Conservation (phyloP, 2,329 filamentous ascomycete genomes). For the Gremmenia infestans region DNA sequence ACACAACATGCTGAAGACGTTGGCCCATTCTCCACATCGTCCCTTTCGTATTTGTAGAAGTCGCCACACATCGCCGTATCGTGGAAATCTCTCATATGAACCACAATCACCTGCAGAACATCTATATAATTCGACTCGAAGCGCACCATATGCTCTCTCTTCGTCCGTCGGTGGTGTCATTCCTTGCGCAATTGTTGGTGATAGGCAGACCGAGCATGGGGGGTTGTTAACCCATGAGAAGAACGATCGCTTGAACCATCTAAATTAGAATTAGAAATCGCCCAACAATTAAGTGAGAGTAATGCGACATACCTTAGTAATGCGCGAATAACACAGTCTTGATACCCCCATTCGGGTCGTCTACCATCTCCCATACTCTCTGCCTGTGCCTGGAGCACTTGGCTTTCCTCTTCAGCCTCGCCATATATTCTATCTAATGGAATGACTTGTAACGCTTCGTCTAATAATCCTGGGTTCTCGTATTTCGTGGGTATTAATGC, state of each 20-base stretch:
- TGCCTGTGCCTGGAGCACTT: conserved; percentile 82
- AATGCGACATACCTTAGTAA: conserved; percentile 64
- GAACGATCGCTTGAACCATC: conserved; percentile 94
- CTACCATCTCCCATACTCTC: conserved; percentile 77
- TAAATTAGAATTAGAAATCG: conserved; percentile 32
- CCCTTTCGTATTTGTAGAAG: conserved; percentile 81
- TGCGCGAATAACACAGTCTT: conserved; percentile 90
- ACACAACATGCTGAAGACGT: conserved; percentile 98
- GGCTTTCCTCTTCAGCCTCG: conserved; percentile 89
- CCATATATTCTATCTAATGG: conserved; percentile 87
- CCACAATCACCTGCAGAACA: conserved; percentile 75
- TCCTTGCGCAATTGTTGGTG: conserved; percentile 76
- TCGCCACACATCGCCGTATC: conserved; percentile 93
- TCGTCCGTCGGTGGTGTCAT: conserved; percentile 82
- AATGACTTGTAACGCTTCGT: conserved; percentile 83
- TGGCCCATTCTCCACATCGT: conserved; percentile 92
- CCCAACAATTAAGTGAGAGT: conserved; percentile 9
- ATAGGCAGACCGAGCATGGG: conserved; percentile 73
- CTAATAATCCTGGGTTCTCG: conserved; percentile 90
- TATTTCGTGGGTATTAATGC: conserved; percentile 89
- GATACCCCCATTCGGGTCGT: conserved; percentile 90
- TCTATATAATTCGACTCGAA: conserved; percentile 82
- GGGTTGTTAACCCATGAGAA: conserved; percentile 98
- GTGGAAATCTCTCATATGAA: conserved; percentile 81
- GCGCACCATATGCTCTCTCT: conserved; percentile 81